Evolutionary conservation across 2,329 filamentous ascomycete species (phyloP), one percentile per base, ranked within the genome.

Genomic region (Diatrype stigma): DNA sequence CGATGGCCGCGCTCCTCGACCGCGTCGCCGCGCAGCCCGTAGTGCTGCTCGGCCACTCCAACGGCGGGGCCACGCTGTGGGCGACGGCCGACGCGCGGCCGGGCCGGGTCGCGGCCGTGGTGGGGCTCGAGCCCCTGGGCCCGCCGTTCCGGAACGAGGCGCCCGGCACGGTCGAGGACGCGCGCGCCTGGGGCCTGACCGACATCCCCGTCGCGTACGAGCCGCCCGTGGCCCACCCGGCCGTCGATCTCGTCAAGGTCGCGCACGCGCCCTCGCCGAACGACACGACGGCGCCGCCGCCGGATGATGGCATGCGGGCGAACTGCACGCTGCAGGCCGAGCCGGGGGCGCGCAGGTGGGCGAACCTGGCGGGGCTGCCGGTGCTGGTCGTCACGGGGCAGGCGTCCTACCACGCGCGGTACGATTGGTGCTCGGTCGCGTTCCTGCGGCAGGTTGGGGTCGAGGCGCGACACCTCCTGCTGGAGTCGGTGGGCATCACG

Each of bases 141-240:
- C 75, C 77, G 11, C 76, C 74, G 0, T 80, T 79, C 56, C 64
- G 57, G 23, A 72, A 78, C 14, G 67, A 65, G 10, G 61, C 70
- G 28, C 68, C 74, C 34, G 67, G 63, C n/a, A 67, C 60, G 21
- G 59, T 56, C 0, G 53, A 67, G 1, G 62, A 67, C 2, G 63
- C 70, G 2, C 57, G 40, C 10, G 21, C 66, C 0, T 82, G 70
- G 59, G 79, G 77, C 1, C 54, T 81, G 6, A 72, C 76, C 6
- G 70, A 76, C 42, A 70, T 76, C n/a, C 72, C 76, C 0, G 52
- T 82, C 16, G 72, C 69, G 0, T 82, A 78, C 57, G 63, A 63
- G 1, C 78, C 77, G 11, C 59, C 70, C 0, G 69, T 77, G 10
- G 54, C 53, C 0, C 61, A 75, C 51, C 65, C 70, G 2, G 47